These are phyloP conservation scores for Aquilaria yunnanensis DNA, from an alignment of 345 rosid species.

Conservation along the genomic window DNA sequence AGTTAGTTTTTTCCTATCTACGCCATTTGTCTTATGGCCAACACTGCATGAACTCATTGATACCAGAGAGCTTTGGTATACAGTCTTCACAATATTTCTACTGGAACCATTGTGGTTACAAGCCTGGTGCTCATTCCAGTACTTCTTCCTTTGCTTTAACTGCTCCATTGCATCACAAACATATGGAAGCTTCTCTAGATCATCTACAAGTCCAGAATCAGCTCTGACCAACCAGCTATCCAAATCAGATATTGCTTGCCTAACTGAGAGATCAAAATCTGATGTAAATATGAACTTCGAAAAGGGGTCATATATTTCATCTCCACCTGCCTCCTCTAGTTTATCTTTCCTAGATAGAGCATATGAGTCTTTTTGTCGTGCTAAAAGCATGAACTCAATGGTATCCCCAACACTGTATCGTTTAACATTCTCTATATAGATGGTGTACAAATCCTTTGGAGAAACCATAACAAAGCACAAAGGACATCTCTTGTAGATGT, in stretches of 20 bases:
- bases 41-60: slow-evolving; percentile 23
- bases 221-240: slow-evolving; percentile 86
- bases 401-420: slow-evolving; percentile 57
- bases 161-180: slow-evolving; percentile 87
- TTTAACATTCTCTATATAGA: slow-evolving; percentile 67
- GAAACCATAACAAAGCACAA: slow-evolving; percentile 89
- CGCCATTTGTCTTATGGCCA: slow-evolving; percentile 19
- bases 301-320: slow-evolving; percentile 44
- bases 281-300: slow-evolving; percentile 75
- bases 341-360: slow-evolving; percentile 40
- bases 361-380: slow-evolving; percentile 66
- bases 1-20: slow-evolving; percentile 15
- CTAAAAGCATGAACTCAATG: slow-evolving; percentile 73
- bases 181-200: slow-evolving; percentile 84
- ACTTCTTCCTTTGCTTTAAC: slow-evolving; percentile 60
- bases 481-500: slow-evolving; percentile 78
- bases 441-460: slow-evolving; percentile 68
- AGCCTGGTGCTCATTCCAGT: slow-evolving; percentile 65
- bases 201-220: slow-evolving; percentile 87
- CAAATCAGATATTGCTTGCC: slow-evolving; percentile 80
- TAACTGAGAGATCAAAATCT: slow-evolving; percentile 76
- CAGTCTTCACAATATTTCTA: slow-evolving; percentile 20
- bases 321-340: slow-evolving; percentile 14
- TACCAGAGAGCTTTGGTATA: slow-evolving; percentile 14
- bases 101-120: slow-evolving; percentile 18